These are phyloP conservation scores for Amanita subjunquillea DNA, from an alignment of 768 basidiomycete genomes.

Conservation along the genomic window DNA sequence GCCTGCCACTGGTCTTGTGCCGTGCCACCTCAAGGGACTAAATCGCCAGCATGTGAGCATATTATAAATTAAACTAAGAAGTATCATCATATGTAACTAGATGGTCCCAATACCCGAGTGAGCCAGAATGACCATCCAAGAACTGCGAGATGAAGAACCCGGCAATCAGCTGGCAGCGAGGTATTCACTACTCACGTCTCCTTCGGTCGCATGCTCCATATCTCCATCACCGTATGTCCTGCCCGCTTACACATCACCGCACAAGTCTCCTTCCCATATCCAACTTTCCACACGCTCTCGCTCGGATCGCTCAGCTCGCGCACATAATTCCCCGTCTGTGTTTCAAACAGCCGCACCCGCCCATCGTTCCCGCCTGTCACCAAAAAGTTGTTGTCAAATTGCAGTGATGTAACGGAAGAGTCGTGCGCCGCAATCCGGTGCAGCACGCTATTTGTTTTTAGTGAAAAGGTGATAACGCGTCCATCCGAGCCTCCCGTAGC, in stretches of 20 bases:
- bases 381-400: conserved; percentile 76
- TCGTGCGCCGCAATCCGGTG: conserved; percentile 84
- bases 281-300: conserved; percentile 85
- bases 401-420: conserved; percentile 76
- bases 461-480: conserved; percentile 39
- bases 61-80: too few relatives aligned
- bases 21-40: too few relatives aligned
- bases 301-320: conserved; percentile 70
- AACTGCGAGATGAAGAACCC: too few relatives aligned
- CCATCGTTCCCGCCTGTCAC: conserved; percentile 85
- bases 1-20: too few relatives aligned
- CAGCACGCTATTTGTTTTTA: conserved; percentile 27
- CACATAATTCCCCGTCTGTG: conserved; percentile 52
- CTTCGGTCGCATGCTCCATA: conserved; percentile 64
- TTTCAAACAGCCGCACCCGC: conserved; percentile 65
- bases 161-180: not conserved
- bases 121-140: not conserved
- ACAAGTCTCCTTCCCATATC: conserved; percentile 49
- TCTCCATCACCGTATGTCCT: conserved; percentile 81
- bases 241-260: conserved; percentile 75
- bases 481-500: conserved; percentile 88
- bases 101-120: too few relatives aligned
- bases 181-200: conserved; percentile 9
- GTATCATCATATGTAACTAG: too few relatives aligned
- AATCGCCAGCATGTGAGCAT: too few relatives aligned